phyloP scores from a whole-genome alignment of 164 flowering plant species.

The Dillenia suffruticosa region DNA sequence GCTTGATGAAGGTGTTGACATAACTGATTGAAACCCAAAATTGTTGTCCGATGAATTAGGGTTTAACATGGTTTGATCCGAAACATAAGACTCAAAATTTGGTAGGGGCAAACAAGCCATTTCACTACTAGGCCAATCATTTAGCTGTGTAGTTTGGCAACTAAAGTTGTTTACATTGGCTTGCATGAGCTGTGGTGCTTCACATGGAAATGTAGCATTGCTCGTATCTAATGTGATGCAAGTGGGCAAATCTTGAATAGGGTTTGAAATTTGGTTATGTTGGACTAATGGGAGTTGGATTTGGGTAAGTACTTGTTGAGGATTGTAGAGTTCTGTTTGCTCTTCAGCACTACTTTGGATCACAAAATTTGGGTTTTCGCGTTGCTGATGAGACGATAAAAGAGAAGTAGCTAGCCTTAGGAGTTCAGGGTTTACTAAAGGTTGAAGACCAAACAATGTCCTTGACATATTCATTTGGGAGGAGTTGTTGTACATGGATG shows the following conservation, averaged over 20 bases:
- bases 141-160: slow-evolving; percentile 19
- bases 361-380: slow-evolving; percentile 19
- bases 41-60: slow-evolving; percentile 17
- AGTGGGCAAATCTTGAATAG: slow-evolving; percentile 17
- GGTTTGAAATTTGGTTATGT: slow-evolving; percentile 17
- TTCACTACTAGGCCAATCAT: slow-evolving; percentile 31
- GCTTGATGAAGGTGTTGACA: slow-evolving; percentile 60
- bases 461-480: slow-evolving; percentile 46
- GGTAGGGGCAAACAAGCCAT: slow-evolving; percentile 13
- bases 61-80: slow-evolving; percentile 22
- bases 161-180: slow-evolving; percentile 22
- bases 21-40: slow-evolving; percentile 31
- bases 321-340: slow-evolving; percentile 6
- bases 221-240: slow-evolving; percentile 18
- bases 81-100: slow-evolving; percentile 12
- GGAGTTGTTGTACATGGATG: slow-evolving; percentile 37
- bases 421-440: slow-evolving; percentile 52
- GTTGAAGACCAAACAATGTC: slow-evolving; percentile 41
- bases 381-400: slow-evolving; percentile 26
- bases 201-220: slow-evolving; percentile 16
- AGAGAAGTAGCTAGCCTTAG: slow-evolving; percentile 51
- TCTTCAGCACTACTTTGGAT: slow-evolving; percentile 32
- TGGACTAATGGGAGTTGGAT: slow-evolving; percentile 19
- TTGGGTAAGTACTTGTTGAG: slow-evolving; percentile 16
- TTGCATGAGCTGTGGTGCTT: slow-evolving; percentile 34